Base-by-base conservation (phyloP, 1,139 yeast genomes). In the Hanseniaspora sp. region DNA sequence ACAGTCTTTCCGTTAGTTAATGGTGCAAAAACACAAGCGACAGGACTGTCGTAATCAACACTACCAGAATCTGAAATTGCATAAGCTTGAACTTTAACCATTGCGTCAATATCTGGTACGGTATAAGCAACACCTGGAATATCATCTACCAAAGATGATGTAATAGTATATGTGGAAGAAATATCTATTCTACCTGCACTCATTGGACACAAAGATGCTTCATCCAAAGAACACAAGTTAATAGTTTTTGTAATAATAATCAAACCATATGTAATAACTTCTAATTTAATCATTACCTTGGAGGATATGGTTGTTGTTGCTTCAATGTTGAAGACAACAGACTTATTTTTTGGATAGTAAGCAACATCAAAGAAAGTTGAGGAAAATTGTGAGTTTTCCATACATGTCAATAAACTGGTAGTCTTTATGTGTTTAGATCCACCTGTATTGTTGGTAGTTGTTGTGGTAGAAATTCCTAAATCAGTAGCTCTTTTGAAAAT, bases 21-120 rank as follows among this genome's bases (percentile, higher is more conserved):
- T 28, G 81, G 76, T 0, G 97, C 96, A 66, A 86, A 90, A 11
- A 94, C 95, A 76, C 99, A 92, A 1, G 98, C 98, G 58, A 90
- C 72, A 1, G 83, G 77, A 7, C 69, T 67, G 15, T 59, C 48
- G 43, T 56, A 58, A 7, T 54, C 52, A 9, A 70, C 65, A 57
- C 77, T 77, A 17, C 48, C 56, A 29, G 46, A 33, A 29, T 53
- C 56, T 53, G 72, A 70, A 12, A 71, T 66, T 46, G 78, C 70
- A 65, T 77, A 82, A 18, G 85, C 82, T 13, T 77, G 67, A 39
- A 94, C 94, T 60, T 83, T 74, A 45, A 90, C 96, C 59, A 86
- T 77, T 7, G 96, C 99, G 65, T 92, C 99, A 60, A 92, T 73
- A 69, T 92, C 96, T 0, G 99, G 99, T 54, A 92, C 78, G 1